Conservation (phyloP, 2,329 filamentous ascomycete species). For the Aspergillus ochraceus region DNA sequence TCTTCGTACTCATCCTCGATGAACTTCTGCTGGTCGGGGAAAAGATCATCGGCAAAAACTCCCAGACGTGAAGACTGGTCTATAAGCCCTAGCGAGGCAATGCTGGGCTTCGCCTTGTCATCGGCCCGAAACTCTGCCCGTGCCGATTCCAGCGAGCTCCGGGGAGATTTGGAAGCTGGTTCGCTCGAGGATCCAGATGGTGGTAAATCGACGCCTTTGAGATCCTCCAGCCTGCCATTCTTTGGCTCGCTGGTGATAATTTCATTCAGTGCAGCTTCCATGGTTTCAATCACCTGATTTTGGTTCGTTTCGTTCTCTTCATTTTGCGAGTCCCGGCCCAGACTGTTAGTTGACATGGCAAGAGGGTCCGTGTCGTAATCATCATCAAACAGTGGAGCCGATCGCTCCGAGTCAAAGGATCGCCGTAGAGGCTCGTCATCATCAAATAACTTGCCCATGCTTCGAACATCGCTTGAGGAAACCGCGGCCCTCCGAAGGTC, state of each 20-base stretch:
- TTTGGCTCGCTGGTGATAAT: slow-evolving; percentile 80
- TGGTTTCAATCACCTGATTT: slow-evolving; percentile 80
- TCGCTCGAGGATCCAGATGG: slow-evolving; percentile 53
- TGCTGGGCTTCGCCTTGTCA: slow-evolving; percentile 71
- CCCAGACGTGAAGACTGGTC: slow-evolving; percentile 83
- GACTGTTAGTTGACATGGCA: slow-evolving; percentile 73
- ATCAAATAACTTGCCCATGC: slow-evolving; percentile 47
- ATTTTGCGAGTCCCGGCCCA: slow-evolving; percentile 69
- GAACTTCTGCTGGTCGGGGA: slow-evolving; percentile 79
- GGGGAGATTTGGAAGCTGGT: slow-evolving; percentile 55
- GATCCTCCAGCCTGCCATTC: slow-evolving; percentile 36
- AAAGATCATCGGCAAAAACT: slow-evolving; percentile 94
- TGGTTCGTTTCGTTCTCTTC: slow-evolving; percentile 59
- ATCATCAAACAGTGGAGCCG: slow-evolving; percentile 73
- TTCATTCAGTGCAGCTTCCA: slow-evolving; percentile 87
- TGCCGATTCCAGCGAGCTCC: slow-evolving; percentile 61
- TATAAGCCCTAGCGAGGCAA: slow-evolving; percentile 87
- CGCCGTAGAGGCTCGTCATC: slow-evolving; percentile 54
- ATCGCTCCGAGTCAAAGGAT: slow-evolving; percentile 68
- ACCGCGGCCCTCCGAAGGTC: slow-evolving; percentile 61
- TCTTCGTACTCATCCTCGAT: slow-evolving; percentile 84
- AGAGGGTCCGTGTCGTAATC: slow-evolving; percentile 72
- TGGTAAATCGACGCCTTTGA: slow-evolving; percentile 34
- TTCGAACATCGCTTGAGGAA: slow-evolving; percentile 61
- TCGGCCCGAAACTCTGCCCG: slow-evolving; percentile 44